phyloP scores from a whole-genome alignment of 345 rosid species.

The Aquilaria malaccensis region DNA sequence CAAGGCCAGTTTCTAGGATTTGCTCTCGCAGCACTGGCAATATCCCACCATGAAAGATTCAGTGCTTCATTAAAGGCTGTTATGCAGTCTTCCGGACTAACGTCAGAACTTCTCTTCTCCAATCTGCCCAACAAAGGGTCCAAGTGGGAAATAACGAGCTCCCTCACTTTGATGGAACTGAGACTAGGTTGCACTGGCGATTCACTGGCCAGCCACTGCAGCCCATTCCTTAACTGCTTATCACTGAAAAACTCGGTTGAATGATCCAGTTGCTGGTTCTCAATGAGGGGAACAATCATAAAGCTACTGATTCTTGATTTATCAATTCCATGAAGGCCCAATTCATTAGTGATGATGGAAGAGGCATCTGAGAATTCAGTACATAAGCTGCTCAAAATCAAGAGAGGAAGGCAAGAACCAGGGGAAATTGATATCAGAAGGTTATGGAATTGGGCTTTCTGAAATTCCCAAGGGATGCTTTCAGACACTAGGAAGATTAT shows the following conservation, averaged over 20 bases:
- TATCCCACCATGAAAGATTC: conserved; percentile 42
- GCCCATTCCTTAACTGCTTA: conserved; percentile 55
- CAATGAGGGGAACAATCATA: conserved; percentile 50
- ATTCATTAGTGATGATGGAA: conserved; percentile 28
- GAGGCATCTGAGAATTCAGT: conserved; percentile 33
- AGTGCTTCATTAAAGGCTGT: conserved; percentile 75
- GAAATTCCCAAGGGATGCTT: conserved; percentile 57
- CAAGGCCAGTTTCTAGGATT: conserved; percentile 73
- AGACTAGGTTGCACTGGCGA: conserved; percentile 73
- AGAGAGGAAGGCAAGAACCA: conserved; percentile 72
- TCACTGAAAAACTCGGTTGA: conserved; percentile 66
- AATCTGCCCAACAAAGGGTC: conserved; percentile 40
- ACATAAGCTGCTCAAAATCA: conserved; percentile 49
- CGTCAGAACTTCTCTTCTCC: conserved; percentile 37
- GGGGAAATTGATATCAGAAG: conserved; percentile 52
- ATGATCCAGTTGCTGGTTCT: conserved; percentile 25
- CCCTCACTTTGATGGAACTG: conserved; percentile 39
- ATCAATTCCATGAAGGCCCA: conserved; percentile 64
- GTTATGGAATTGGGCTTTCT: conserved; percentile 49
- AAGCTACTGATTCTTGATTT: conserved; percentile 51
- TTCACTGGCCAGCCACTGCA: conserved; percentile 72
- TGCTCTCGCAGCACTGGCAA: conserved; percentile 51
- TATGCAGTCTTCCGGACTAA: conserved; percentile 58
- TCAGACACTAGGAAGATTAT: conserved; percentile 60
- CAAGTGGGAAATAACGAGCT: conserved; percentile 50